These are phyloP conservation scores for Ganoderma boninense DNA, from an alignment of 1,284 basidiomycete species.

Conservation along the genomic window DNA sequence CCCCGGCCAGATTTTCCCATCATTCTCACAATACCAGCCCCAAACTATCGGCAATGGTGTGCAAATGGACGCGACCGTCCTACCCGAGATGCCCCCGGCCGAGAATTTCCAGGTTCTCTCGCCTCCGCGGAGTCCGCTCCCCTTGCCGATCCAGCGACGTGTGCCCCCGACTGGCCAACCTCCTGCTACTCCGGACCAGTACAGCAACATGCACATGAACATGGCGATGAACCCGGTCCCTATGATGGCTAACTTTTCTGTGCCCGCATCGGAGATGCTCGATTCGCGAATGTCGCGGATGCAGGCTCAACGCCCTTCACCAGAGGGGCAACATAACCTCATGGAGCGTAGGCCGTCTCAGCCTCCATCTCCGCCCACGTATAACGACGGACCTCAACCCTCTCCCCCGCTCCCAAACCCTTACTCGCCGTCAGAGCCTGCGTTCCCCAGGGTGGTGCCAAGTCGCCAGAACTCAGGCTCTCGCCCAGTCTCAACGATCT, in stretches of 20 bases:
- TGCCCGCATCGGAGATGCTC: conserved; percentile 19
- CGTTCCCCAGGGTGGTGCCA: conserved; percentile 10
- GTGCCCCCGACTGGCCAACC: conserved; percentile 20
- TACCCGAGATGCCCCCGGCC: conserved; percentile 17
- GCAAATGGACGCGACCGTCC: conserved; percentile 6
- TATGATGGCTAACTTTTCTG: conserved; percentile 3
- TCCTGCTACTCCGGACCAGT: conserved; percentile 24
- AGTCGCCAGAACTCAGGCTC: conserved; percentile 13
- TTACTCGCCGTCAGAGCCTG: conserved; percentile 18
- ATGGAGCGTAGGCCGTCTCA: not conserved
- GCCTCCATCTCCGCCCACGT: conserved; percentile 1
- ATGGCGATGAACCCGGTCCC: conserved; percentile 6
- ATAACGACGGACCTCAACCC: conserved; percentile 12
- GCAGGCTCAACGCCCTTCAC: conserved; percentile 8
- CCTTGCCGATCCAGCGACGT: conserved; percentile 26
- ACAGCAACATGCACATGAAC: conserved; percentile 32
- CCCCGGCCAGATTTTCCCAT: conserved; percentile 43
- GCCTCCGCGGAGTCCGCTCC: conserved; percentile 22
- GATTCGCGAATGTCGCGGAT: conserved; percentile 11
- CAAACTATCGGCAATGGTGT: conserved; percentile 7
- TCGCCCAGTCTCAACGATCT: conserved; percentile 12
- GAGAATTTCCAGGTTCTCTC: conserved; percentile 25
- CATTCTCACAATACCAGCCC: conserved; percentile 31
- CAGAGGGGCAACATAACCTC: not conserved
- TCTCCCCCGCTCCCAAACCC: conserved; percentile 27